Evolutionary conservation across 225 moss, liverwort and hornwort species (phyloP).

Genomic region (Physcomitrellopsis africana): DNA sequence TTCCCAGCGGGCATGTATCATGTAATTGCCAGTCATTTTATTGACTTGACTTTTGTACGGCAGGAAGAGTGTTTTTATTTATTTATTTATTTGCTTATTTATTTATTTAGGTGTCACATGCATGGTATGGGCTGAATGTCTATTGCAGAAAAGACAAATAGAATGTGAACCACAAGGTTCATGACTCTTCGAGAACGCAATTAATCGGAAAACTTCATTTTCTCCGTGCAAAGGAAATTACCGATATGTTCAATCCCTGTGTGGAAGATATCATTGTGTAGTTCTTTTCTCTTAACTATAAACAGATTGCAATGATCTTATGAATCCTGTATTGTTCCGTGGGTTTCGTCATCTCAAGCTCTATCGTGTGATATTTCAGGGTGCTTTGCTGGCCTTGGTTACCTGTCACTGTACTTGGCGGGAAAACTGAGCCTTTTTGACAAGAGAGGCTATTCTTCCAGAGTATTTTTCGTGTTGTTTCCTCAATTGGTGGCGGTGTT

Average conservation of each 20-base stretch:
- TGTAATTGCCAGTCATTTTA: conserved; percentile 23
- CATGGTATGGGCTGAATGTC: conserved; percentile 33
- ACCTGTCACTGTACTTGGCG: conserved; percentile 46
- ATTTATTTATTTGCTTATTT: too few relatives aligned
- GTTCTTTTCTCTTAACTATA: too few relatives aligned
- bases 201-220: too few relatives aligned
- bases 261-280: too few relatives aligned
- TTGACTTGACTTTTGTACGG: background rate
- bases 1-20: conserved; percentile 65
- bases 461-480: conserved; percentile 67
- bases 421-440: conserved; percentile 62
- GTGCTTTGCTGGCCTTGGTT: conserved; percentile 58
- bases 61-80: background rate
- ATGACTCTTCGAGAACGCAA: background rate
- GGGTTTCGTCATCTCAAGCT: background rate
- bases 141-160: background rate
- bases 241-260: too few relatives aligned
- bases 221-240: too few relatives aligned
- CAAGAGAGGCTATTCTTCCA: conserved; percentile 50
- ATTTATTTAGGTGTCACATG: background rate
- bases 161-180: background rate
- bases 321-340: too few relatives aligned
- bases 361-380: conserved; percentile 34
- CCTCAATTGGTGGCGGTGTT: conserved; percentile 62
- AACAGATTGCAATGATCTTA: too few relatives aligned